These are phyloP conservation scores for Bothia castanella DNA, from an alignment of 1,284 basidiomycete genomes.

Conservation along the genomic window DNA sequence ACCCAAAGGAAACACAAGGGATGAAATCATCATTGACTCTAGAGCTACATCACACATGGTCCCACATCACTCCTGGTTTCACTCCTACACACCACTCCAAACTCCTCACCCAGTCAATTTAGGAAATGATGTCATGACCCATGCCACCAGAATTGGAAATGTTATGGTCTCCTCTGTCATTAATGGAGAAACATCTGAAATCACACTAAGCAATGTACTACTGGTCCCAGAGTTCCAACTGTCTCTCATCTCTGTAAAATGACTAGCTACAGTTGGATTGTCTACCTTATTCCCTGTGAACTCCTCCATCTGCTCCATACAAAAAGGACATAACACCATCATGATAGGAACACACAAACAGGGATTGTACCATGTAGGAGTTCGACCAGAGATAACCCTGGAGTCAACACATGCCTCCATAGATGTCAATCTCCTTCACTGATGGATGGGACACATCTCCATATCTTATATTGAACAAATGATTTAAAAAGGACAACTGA, in stretches of 20 bases:
- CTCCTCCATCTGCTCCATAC: neutral
- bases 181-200: neutral
- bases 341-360: neutral
- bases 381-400: neutral
- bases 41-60: neutral
- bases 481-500: too few relatives aligned
- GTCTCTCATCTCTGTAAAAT: neutral
- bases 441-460: slow-evolving; percentile 1
- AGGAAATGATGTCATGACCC: neutral
- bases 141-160: too few relatives aligned
- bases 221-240: neutral
- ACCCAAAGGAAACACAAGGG: neutral
- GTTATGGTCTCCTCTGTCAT: neutral
- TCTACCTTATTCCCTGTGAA: neutral
- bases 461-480: neutral
- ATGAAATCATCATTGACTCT: neutral
- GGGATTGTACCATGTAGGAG: neutral
- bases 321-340: neutral
- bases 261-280: neutral
- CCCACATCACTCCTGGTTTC: neutral
- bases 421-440: slow-evolving; percentile 21
- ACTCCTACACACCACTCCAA: neutral
- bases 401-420: neutral
- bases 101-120: neutral
- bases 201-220: neutral